phyloP scores from a whole-genome alignment of 192 early-diverging fungal genomes.

The Phycomyces nitens region DNA sequence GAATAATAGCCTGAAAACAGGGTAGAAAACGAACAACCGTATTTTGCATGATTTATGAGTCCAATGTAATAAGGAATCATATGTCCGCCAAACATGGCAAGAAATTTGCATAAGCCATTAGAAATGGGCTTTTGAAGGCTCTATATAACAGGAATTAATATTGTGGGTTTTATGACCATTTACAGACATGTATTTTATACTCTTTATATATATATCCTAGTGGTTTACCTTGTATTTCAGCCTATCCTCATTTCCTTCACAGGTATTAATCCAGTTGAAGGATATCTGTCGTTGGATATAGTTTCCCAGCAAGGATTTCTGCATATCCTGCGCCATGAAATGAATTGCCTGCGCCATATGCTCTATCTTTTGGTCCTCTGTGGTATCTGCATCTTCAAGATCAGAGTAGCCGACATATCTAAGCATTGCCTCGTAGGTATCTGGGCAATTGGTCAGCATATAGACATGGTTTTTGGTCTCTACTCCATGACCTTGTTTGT shows the following conservation, averaged over 20 bases:
- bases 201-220: not conserved
- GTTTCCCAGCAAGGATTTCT: not conserved
- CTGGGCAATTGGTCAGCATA: not conserved
- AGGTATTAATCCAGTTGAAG: constrained; percentile 1
- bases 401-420: not conserved
- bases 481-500: not conserved
- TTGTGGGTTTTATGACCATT: too few relatives aligned
- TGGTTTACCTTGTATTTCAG: not conserved
- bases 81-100: not conserved
- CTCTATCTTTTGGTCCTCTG: not conserved
- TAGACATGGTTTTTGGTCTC: not conserved
- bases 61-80: not conserved
- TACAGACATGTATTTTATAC: too few relatives aligned
- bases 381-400: not conserved
- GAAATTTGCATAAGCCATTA: not conserved
- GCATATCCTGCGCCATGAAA: not conserved
- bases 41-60: not conserved
- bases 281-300: not conserved
- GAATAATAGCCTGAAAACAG: not conserved
- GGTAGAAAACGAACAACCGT: not conserved
- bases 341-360: not conserved
- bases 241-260: not conserved
- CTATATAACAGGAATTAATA: not conserved
- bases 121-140: not conserved
- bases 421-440: not conserved